phyloP scores from a whole-genome alignment of 2,329 filamentous ascomycete genomes.

The Diplodia sapinea region DNA sequence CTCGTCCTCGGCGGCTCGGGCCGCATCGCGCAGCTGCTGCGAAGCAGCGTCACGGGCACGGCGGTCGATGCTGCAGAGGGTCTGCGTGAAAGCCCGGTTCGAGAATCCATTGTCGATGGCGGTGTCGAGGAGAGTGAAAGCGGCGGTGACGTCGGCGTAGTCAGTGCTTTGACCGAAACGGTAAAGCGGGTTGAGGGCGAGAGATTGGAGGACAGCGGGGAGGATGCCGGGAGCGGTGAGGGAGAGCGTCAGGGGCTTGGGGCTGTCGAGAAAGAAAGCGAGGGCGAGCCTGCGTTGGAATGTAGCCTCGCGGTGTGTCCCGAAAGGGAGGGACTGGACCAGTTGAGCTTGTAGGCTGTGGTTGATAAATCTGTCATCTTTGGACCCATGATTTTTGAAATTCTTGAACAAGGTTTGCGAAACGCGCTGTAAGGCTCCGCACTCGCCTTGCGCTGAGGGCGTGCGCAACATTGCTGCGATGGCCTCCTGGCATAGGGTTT shows the following conservation, averaged over 20 bases:
- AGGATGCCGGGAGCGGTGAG: conserved; percentile 37
- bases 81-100: conserved; percentile 33
- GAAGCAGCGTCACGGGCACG: conserved; percentile 20
- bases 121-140: conserved; percentile 73
- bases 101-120: conserved; percentile 70
- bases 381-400: conserved; percentile 38
- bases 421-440: not conserved
- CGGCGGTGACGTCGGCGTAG: conserved; percentile 70
- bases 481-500: conserved; percentile 13
- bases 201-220: conserved; percentile 40
- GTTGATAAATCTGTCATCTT: conserved; percentile 45
- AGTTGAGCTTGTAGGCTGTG: conserved; percentile 62
- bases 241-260: conserved; percentile 37
- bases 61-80: conserved; percentile 38
- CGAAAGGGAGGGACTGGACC: conserved; percentile 64
- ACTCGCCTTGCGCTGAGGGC: not conserved
- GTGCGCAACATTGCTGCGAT: conserved; percentile 33
- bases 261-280: conserved; percentile 61
- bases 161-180: conserved; percentile 63
- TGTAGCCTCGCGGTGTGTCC: conserved; percentile 59
- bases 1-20: conserved; percentile 45
- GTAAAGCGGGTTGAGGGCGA: conserved; percentile 54
- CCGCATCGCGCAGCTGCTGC: conserved; percentile 24
- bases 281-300: conserved; percentile 71
- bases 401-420: conserved; percentile 37